Evolutionary conservation across 176 grass and related monocot species (phyloP).

Genomic region (Musa itinerans): DNA sequence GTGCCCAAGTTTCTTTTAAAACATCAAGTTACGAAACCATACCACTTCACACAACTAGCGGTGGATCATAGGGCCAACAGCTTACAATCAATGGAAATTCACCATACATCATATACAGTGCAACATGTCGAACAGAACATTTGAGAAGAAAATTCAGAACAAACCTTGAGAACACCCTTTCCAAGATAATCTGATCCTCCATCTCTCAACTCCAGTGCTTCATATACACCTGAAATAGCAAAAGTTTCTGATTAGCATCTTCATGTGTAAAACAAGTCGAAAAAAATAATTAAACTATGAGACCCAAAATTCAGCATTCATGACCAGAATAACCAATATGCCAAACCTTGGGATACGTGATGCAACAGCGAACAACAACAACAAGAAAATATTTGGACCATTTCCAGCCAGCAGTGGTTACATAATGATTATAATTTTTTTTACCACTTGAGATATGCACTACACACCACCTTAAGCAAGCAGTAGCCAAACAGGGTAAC

Average conservation of each 20-base stretch:
- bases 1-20: no score
- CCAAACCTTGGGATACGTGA: no score
- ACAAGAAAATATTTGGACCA: no score
- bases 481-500: no score
- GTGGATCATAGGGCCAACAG: neutral
- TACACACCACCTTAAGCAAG: neutral
- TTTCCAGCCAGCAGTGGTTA: no score
- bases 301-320: neutral
- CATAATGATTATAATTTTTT: neutral
- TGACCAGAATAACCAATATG: neutral
- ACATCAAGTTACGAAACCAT: no score
- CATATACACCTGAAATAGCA: conserved; percentile 54
- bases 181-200: conserved; percentile 87
- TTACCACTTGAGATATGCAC: neutral
- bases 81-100: neutral
- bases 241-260: neutral
- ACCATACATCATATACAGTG: no score
- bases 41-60: neutral
- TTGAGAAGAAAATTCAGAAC: neutral
- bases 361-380: no score
- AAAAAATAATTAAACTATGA: neutral
- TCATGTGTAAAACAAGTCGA: neutral
- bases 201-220: conserved; percentile 83
- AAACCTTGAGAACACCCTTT: conserved; percentile 81
- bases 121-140: neutral